These are phyloP conservation scores for Takakia lepidozioides DNA, from an alignment of 225 moss, liverwort and hornwort genomes.

Conservation along the genomic window DNA sequence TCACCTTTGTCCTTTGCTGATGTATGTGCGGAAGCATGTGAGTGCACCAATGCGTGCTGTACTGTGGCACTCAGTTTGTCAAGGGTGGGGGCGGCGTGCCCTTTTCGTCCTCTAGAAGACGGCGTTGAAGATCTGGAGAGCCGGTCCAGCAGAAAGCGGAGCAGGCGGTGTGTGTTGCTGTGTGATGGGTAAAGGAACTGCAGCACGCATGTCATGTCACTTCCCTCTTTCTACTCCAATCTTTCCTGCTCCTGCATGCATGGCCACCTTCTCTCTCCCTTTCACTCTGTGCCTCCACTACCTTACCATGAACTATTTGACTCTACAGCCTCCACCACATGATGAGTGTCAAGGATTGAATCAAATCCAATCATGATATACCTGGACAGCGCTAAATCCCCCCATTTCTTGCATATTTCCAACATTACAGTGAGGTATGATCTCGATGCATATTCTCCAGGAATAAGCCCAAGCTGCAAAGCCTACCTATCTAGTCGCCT, in stretches of 20 bases:
- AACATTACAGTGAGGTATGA: too few relatives aligned
- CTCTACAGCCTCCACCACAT: too few relatives aligned
- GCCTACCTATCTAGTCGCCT: too few relatives aligned
- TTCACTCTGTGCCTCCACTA: constrained; percentile 1
- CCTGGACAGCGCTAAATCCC: too few relatives aligned
- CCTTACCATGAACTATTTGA: too few relatives aligned
- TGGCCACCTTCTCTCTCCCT: neutral
- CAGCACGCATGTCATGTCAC: constrained; percentile 11
- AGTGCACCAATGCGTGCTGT: constrained; percentile 57
- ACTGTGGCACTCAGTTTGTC: constrained; percentile 48
- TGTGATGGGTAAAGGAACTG: constrained; percentile 87
- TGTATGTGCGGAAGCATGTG: constrained; percentile 24
- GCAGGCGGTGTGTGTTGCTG: constrained; percentile 70
- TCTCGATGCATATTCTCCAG: too few relatives aligned
- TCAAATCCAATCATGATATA: too few relatives aligned
- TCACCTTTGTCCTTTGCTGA: constrained; percentile 12
- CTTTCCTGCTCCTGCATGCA: neutral
- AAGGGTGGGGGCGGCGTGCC: constrained; percentile 26
- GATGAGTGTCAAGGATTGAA: too few relatives aligned
- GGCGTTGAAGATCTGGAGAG: constrained; percentile 57
- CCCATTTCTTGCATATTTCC: too few relatives aligned
- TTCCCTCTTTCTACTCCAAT: neutral
- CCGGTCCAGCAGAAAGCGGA: constrained; percentile 90
- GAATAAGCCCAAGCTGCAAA: too few relatives aligned
- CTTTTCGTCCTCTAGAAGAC: constrained; percentile 40